Percentiles rank a stretch among this genome's conserved stretches.
Conservation (phyloP, 768 basidiomycete genomes). For the Leccinum boreale region DNA sequence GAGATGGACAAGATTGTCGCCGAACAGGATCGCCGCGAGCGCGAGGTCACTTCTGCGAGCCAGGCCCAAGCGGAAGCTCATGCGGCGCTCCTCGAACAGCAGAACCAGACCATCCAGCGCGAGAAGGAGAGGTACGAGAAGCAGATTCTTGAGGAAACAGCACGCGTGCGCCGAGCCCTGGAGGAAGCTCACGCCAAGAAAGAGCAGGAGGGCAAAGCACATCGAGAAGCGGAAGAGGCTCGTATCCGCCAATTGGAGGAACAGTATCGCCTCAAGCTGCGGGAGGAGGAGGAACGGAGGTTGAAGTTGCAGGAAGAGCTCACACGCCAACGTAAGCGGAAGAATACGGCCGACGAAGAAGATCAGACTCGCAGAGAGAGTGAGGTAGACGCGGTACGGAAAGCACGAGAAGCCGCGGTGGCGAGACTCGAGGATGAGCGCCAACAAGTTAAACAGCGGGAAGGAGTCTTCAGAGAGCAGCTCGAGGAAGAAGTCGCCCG, state of each 20-base stretch:
- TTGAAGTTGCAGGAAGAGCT: slow-evolving; percentile 26
- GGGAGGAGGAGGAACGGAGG: slow-evolving; percentile 29
- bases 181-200: slow-evolving; percentile 27
- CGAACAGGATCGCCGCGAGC: slow-evolving; percentile 26
- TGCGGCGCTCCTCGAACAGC: slow-evolving; percentile 20
- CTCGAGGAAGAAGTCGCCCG: slow-evolving; percentile 27
- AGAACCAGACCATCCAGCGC: slow-evolving; percentile 17
- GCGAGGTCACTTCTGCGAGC: slow-evolving; percentile 20
- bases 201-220: slow-evolving; percentile 19
- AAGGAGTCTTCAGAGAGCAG: slow-evolving; percentile 22
- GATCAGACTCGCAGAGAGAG: slow-evolving; percentile 19
- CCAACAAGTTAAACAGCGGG: slow-evolving; percentile 19
- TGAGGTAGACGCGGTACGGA: slow-evolving; percentile 20
- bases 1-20: slow-evolving; percentile 24
- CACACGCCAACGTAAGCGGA: slow-evolving; percentile 19
- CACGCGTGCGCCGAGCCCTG: slow-evolving; percentile 22
- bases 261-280: slow-evolving; percentile 25
- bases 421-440: slow-evolving; percentile 28
- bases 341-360: slow-evolving; percentile 9
- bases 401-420: slow-evolving; percentile 16
- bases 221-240: slow-evolving; percentile 21
- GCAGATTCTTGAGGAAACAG: slow-evolving; percentile 24
- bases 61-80: slow-evolving; percentile 28
- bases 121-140: slow-evolving; percentile 27
- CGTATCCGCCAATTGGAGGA: slow-evolving; percentile 27